Percentiles rank a stretch among this genome's conserved stretches.
phyloP scores from a whole-genome alignment of 2,329 filamentous ascomycete genomes.

The Pseudogymnoascus pannorum region DNA sequence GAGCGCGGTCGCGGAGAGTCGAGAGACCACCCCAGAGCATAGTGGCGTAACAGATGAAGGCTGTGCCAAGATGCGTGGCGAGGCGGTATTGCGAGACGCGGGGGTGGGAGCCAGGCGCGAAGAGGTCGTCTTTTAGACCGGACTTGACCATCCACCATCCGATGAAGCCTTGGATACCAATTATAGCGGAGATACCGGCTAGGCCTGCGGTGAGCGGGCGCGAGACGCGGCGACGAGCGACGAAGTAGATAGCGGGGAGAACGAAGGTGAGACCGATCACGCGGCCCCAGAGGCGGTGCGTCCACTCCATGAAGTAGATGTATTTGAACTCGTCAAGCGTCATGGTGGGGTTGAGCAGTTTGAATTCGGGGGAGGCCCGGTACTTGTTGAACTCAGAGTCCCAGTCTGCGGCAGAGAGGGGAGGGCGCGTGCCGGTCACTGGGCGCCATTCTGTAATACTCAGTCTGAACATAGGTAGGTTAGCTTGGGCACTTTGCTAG shows the following conservation, averaged over 20 bases:
- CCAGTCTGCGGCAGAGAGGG: conserved; percentile 74
- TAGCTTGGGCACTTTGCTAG: conserved; percentile 9
- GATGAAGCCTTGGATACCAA: conserved; percentile 90
- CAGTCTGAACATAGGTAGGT: conserved; percentile 47
- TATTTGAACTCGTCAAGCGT: conserved; percentile 89
- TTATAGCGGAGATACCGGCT: conserved; percentile 75
- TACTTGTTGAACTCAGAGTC: conserved; percentile 91
- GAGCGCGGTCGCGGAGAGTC: conserved; percentile 69
- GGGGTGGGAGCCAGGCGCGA: conserved; percentile 82
- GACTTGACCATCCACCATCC: conserved; percentile 99
- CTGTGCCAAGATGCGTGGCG: conserved; percentile 79
- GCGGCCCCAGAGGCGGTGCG: conserved; percentile 88
- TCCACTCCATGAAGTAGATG: conserved; percentile 99
- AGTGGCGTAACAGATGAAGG: conserved; percentile 86
- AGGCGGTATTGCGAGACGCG: conserved; percentile 92
- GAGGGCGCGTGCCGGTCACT: conserved; percentile 85
- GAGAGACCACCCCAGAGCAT: conserved; percentile 88
- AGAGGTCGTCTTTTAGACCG: conserved; percentile 90
- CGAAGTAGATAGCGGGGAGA: conserved; percentile 80
- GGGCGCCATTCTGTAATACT: conserved; percentile 99
- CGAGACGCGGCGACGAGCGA: conserved; percentile 71
- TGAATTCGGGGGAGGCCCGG: conserved; percentile 84
- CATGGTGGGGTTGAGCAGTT: conserved; percentile 89
- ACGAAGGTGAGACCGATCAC: conserved; percentile 87
- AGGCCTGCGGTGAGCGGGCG: conserved; percentile 70